Conservation (phyloP, 2,329 filamentous ascomycete genomes). For the Fusarium keratoplasticum region DNA sequence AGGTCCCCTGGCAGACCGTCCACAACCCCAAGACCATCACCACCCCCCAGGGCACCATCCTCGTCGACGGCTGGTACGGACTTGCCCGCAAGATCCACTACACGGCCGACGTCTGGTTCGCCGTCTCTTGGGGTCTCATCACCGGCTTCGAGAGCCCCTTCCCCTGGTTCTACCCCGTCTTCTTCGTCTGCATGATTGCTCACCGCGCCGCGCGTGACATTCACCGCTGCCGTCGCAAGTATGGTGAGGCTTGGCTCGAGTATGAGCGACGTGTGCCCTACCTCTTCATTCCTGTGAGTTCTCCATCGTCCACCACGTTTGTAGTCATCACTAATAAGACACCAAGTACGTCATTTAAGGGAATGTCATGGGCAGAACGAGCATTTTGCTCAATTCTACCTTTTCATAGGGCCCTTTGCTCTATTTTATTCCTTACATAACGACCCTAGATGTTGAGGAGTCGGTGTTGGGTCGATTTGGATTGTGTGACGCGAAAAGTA, state of each 20-base stretch:
- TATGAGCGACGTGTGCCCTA: slow-evolving; percentile 85
- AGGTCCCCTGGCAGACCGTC: slow-evolving; percentile 88
- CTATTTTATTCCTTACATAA: slow-evolving; percentile 9
- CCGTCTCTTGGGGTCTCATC: slow-evolving; percentile 63
- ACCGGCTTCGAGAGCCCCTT: slow-evolving; percentile 75
- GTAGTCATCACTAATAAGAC: slow-evolving; percentile 23
- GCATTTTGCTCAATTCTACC: background rate
- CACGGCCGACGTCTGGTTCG: slow-evolving; percentile 62
- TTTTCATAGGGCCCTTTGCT: background rate
- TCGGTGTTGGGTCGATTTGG: background rate
- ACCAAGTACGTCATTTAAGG: slow-evolving; percentile 57
- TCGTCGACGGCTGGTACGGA: slow-evolving; percentile 89
- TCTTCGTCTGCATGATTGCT: slow-evolving; percentile 84
- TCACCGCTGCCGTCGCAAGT: slow-evolving; percentile 80
- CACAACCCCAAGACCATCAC: slow-evolving; percentile 83
- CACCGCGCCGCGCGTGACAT: slow-evolving; percentile 85
- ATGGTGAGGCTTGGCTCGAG: slow-evolving; percentile 84
- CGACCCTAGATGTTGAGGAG: background rate
- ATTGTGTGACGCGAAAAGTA: background rate
- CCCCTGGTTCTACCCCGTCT: slow-evolving; percentile 90
- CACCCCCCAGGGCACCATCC: slow-evolving; percentile 77
- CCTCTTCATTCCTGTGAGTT: slow-evolving; percentile 78
- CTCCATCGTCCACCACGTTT: background rate
- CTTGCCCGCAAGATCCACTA: slow-evolving; percentile 73
- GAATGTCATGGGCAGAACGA: background rate